Conservation (phyloP, 176 grass and related monocot species). For the Leersia perrieri region DNA sequence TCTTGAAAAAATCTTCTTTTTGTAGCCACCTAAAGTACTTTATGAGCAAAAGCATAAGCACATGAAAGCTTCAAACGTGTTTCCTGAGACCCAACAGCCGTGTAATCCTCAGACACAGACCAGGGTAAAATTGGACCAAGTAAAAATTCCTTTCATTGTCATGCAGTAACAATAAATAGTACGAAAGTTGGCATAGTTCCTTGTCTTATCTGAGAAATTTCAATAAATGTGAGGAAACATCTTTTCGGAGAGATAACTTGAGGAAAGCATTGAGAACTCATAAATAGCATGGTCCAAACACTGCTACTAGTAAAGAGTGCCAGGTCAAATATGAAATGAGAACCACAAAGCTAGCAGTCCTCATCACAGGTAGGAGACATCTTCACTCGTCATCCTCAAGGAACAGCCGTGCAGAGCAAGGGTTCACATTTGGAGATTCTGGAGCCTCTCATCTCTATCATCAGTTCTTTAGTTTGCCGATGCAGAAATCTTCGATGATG, state of each 20-base stretch:
- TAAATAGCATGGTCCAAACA: slow-evolving; percentile 22
- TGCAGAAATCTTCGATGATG: slow-evolving; percentile 90
- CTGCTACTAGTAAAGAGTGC: slow-evolving; percentile 18
- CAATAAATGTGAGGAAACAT: neutral
- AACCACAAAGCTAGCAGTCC: slow-evolving; percentile 25
- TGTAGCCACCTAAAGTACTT: neutral
- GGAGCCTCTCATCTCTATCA: slow-evolving; percentile 10
- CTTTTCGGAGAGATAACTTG: slow-evolving; percentile 1
- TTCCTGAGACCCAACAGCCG: slow-evolving; percentile 17
- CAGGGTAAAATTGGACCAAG: slow-evolving; percentile 4
- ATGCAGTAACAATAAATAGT: slow-evolving; percentile 4
- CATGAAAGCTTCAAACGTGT: slow-evolving; percentile 10
- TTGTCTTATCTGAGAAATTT: slow-evolving; percentile 7
- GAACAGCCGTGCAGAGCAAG: slow-evolving; percentile 1
- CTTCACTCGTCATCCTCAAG: slow-evolving; percentile 14
- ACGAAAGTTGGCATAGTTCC: neutral
- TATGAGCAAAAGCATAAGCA: neutral
- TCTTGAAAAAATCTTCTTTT: neutral
- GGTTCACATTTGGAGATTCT: slow-evolving; percentile 34
- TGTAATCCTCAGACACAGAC: slow-evolving; percentile 24
- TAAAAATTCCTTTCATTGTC: slow-evolving; percentile 16
- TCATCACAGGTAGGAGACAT: neutral
- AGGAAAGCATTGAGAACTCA: slow-evolving; percentile 12
- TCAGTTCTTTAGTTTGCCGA: slow-evolving; percentile 60
- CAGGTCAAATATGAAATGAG: slow-evolving; percentile 34